Conservation (phyloP, 2,329 filamentous ascomycete species). For the Paecilomyces fulvus region DNA sequence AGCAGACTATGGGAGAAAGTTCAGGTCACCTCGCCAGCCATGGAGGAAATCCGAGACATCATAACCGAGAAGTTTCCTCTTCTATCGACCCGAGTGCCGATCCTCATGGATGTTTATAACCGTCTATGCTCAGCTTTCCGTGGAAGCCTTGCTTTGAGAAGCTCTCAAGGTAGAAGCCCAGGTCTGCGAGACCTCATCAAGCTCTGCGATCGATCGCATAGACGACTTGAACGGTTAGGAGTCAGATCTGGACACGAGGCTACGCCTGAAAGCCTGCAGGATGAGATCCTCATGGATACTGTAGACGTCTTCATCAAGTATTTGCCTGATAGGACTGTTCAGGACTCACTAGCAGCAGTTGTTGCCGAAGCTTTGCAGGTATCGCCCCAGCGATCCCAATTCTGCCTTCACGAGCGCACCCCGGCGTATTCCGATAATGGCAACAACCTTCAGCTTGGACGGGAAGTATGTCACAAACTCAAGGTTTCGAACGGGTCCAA, state of each 20-base stretch:
- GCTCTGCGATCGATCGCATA: conserved; percentile 71
- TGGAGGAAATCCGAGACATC: conserved; percentile 65
- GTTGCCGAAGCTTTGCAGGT: conserved; percentile 86
- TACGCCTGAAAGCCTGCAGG: conserved; percentile 61
- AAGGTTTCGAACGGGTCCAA: conserved; percentile 44
- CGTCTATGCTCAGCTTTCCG: conserved; percentile 33
- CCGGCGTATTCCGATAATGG: conserved; percentile 59
- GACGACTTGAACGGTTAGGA: conserved; percentile 51
- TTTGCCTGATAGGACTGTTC: conserved; percentile 57
- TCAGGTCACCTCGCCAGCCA: conserved; percentile 56
- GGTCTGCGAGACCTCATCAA: conserved; percentile 78
- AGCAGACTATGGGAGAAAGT: conserved; percentile 77
- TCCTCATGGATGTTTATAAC: conserved; percentile 50
- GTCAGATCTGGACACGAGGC: conserved; percentile 61
- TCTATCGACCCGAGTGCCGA: conserved; percentile 49
- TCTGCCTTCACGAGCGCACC: conserved; percentile 65
- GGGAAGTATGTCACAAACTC: conserved; percentile 51
- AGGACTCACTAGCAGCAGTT: conserved; percentile 45
- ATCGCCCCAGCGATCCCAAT: conserved; percentile 69
- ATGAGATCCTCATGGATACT: conserved; percentile 88
- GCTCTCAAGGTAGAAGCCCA: conserved; percentile 45
- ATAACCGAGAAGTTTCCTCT: conserved; percentile 62
- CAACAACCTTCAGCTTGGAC: conserved; percentile 54
- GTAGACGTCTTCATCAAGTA: conserved; percentile 86
- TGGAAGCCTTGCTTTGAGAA: conserved; percentile 28